Conservation (phyloP, 352 stramenopile species). For the Globisporangium heterothallicum region DNA sequence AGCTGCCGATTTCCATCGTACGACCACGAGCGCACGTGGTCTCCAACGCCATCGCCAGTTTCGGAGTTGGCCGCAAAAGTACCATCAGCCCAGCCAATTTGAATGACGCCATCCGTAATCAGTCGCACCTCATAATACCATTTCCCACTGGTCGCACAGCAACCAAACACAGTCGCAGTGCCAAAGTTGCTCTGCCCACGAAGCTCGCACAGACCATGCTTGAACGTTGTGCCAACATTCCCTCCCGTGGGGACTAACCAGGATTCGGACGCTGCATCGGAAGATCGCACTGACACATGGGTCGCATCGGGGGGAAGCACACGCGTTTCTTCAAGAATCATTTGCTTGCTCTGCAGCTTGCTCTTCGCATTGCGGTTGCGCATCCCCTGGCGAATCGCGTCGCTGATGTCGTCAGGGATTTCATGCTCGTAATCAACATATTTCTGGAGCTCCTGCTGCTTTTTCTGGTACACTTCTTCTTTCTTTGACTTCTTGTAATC, state of each 20-base stretch:
- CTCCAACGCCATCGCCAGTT: constrained; percentile 86
- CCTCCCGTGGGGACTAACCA: constrained; percentile 44
- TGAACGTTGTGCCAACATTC: constrained; percentile 48
- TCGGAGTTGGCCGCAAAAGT: constrained; percentile 73
- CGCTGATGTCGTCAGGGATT: constrained; percentile 54
- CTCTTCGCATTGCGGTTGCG: constrained; percentile 35
- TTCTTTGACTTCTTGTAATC: constrained; percentile 72
- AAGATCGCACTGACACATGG: constrained; percentile 23
- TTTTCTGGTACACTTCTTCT: constrained; percentile 38
- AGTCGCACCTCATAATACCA: constrained; percentile 92
- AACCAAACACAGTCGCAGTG: constrained; percentile 50
- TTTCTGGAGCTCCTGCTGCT: constrained; percentile 56
- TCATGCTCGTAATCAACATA: constrained; percentile 78
- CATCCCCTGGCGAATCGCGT: constrained; percentile 64
- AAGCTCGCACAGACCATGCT: constrained; percentile 68
- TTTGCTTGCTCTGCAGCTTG: constrained; percentile 2
- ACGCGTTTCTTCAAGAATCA: constrained; percentile 15
- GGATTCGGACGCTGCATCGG: constrained; percentile 19
- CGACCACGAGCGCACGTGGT: constrained; percentile 86
- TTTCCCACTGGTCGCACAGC: constrained; percentile 46
- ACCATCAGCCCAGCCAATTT: constrained; percentile 89
- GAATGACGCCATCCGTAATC: constrained; percentile 83
- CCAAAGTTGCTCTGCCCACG: constrained; percentile 73
- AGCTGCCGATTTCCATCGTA: constrained; percentile 86
- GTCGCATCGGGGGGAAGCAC: constrained; percentile 28